Evolutionary conservation across 1,139 yeast genomes (phyloP).

Genomic region (Scheffersomyces cryptocercus): DNA sequence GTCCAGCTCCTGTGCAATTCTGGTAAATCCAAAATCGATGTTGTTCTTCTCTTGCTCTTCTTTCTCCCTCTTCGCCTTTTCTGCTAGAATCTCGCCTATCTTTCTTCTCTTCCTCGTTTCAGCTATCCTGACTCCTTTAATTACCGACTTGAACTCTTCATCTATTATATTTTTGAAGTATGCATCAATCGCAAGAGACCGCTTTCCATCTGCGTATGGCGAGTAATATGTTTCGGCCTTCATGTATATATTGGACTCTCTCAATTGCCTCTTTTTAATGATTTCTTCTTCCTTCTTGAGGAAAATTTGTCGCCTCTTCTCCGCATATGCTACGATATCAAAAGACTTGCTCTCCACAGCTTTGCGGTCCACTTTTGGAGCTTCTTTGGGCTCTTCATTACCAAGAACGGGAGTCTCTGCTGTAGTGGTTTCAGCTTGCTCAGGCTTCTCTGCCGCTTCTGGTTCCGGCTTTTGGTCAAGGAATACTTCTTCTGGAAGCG

Average conservation of each 20-base stretch:
- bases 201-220: slow-evolving; percentile 33
- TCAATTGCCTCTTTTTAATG: slow-evolving; percentile 19
- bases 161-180: slow-evolving; percentile 29
- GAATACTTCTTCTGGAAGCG: slow-evolving; percentile 10
- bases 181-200: slow-evolving; percentile 25
- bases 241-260: slow-evolving; percentile 39
- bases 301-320: slow-evolving; percentile 29
- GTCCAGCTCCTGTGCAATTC: slow-evolving; percentile 22
- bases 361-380: background rate
- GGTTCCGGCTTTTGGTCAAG: slow-evolving; percentile 3
- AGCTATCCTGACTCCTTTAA: slow-evolving; percentile 37
- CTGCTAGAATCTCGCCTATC: slow-evolving; percentile 22
- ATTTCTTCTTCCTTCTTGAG: slow-evolving; percentile 18
- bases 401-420: slow-evolving; percentile 3
- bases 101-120: slow-evolving; percentile 22
- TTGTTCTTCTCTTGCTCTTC: slow-evolving; percentile 23
- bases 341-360: slow-evolving; percentile 27
- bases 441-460: slow-evolving; percentile 12
- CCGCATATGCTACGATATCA: slow-evolving; percentile 59
- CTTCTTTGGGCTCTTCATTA: background rate
- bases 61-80: slow-evolving; percentile 23
- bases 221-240: slow-evolving; percentile 47
- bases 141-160: slow-evolving; percentile 36
- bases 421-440: slow-evolving; percentile 3
- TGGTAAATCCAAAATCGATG: slow-evolving; percentile 34